These are phyloP conservation scores for Suillus brevipes DNA, from an alignment of 768 basidiomycete species.

Conservation along the genomic window DNA sequence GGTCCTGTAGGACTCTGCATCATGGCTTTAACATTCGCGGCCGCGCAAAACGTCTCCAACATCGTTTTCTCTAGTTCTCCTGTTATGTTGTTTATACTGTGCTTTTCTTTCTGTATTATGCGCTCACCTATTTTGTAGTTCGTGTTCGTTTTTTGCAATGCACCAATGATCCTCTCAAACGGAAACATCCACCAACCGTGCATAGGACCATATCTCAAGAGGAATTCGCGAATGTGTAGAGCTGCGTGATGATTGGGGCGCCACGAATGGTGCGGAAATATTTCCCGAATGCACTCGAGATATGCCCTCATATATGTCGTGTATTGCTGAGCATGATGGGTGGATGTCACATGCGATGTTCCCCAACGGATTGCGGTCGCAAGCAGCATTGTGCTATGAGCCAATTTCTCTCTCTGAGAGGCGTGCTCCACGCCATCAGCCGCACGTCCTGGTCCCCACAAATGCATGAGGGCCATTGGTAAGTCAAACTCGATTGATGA, in stretches of 20 bases:
- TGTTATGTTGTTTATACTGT: not conserved
- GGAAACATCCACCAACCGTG: slow-evolving; percentile 38
- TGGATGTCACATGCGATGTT: slow-evolving; percentile 20
- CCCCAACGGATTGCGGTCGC: slow-evolving; percentile 29
- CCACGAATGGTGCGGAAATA: slow-evolving; percentile 20
- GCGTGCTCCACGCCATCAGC: not conserved
- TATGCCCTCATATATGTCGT: slow-evolving; percentile 21
- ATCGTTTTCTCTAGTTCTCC: not conserved
- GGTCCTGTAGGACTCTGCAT: no score
- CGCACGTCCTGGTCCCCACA: slow-evolving; percentile 23
- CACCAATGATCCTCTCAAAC: slow-evolving; percentile 31
- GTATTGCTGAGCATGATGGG: slow-evolving; percentile 17
- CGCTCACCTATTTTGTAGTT: not conserved
- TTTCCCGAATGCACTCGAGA: slow-evolving; percentile 16
- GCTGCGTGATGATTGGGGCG: slow-evolving; percentile 34
- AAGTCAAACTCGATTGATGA: slow-evolving; percentile 2
- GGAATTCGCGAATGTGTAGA: slow-evolving; percentile 30
- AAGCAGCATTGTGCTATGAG: slow-evolving; percentile 30
- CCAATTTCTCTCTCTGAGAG: slow-evolving; percentile 15
- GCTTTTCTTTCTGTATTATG: not conserved
- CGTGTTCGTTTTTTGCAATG: slow-evolving; percentile 19
- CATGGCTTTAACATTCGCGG: no score
- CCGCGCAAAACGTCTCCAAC: not conserved
- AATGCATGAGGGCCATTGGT: slow-evolving; percentile 27
- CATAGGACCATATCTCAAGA: slow-evolving; percentile 32